Base-by-base conservation (phyloP, 108 stramenopile species). In the Hondaea fermentalgiana region DNA sequence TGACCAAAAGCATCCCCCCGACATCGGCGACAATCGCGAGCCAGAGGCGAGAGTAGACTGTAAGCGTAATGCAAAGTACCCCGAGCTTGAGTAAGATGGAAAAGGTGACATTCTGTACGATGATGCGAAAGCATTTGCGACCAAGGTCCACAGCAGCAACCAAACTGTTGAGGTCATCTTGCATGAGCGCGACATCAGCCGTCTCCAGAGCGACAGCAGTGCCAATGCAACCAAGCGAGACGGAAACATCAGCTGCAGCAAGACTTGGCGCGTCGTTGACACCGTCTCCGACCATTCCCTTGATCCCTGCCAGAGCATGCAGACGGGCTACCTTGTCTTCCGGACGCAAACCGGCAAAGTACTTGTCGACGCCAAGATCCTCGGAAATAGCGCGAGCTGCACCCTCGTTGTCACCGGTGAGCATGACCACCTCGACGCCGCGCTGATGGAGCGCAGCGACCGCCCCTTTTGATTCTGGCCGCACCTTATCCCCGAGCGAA, bases 261-360 rank as follows among this genome's bases (percentile, higher is more conserved):
- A 94, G 59, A 14, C 92, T 91, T 5, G 94, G 94, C 53, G 93
- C 90, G 59, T 94, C 94, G 58, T 94, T 94, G 60, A 94, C 71
- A 5, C 94, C 94, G 57, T 94, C 94, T 25, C 94, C 94, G 10
- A 94, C 90, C 93, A 93, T 93, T 6, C 76, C 76, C 4, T 53
- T 53, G 28, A 83, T 83, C 12, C 76, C 23, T 23, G 2, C 10
- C 6, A 53, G n/a, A 10, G 45, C 51, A 16, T 12, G 17, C 25
- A 83, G 51, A 53, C 51, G 51, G n/a, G 76, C 45, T 3, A 83
- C 76, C 51, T 83, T 83, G 51, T 83, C 76, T 35, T 83, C 76
- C 1, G 76, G 76, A 12, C 45, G 51, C n/a, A 83, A 23, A 25
- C 76, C 49, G 6, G 76, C 76, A 53, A 21, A 53, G 49, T 45